Percentiles rank a stretch among this genome's conserved stretches.
phyloP scores from a whole-genome alignment of 768 basidiomycete species.

The Auriscalpium microsporum region DNA sequence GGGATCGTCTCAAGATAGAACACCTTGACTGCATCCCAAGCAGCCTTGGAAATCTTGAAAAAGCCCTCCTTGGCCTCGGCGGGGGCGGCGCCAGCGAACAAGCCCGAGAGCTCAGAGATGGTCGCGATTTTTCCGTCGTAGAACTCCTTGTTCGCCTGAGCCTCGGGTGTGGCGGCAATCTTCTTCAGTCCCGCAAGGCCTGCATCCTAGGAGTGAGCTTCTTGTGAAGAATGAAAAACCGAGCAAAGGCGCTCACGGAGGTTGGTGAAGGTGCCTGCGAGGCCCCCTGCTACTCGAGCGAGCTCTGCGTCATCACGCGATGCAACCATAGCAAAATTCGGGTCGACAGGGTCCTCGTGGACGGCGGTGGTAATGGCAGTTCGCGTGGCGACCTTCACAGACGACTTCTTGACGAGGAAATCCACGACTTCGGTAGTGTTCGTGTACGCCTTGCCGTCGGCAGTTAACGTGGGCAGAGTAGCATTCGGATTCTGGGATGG shows the following conservation, averaged over 20 bases:
- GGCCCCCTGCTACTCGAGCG: not conserved
- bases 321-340: not conserved
- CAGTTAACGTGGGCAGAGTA: not conserved
- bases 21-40: not conserved
- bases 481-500: not conserved
- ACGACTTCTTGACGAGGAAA: not conserved
- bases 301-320: not conserved
- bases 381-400: not conserved
- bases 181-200: not conserved
- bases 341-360: not conserved
- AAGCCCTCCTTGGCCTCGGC: not conserved
- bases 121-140: constrained; percentile 1
- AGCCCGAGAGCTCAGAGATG: not conserved
- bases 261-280: not conserved
- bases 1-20: not conserved
- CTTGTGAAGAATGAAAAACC: not conserved
- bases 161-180: not conserved
- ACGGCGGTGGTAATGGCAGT: not conserved
- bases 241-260: not conserved
- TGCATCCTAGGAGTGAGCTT: not conserved
- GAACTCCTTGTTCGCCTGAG: not conserved
- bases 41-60: not conserved
- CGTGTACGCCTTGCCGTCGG: not conserved
- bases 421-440: not conserved
- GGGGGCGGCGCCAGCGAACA: not conserved